phyloP scores from a whole-genome alignment of 495 filamentous ascomycete genomes.

The Parachaetomium inaequale region DNA sequence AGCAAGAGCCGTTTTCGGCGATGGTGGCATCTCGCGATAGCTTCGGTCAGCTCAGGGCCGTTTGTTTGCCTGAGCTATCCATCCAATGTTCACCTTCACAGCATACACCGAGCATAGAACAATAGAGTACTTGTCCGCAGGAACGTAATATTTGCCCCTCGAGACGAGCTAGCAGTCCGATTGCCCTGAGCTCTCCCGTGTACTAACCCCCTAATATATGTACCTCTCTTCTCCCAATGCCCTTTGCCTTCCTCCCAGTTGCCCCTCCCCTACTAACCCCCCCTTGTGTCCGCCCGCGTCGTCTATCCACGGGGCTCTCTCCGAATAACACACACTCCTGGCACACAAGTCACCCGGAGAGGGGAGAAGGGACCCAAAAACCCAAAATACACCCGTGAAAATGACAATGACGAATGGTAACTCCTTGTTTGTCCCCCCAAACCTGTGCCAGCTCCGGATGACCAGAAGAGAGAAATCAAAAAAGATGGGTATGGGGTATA shows the following conservation, averaged over 20 bases:
- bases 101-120: neutral
- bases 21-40: neutral
- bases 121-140: neutral
- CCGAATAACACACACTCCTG: neutral
- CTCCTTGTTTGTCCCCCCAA: neutral
- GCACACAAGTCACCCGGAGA: neutral
- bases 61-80: neutral
- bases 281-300: neutral
- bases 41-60: neutral
- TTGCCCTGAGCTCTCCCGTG: neutral
- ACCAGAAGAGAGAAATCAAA: neutral
- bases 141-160: neutral
- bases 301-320: neutral
- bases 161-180: neutral
- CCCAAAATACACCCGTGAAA: neutral
- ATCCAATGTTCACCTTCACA: neutral
- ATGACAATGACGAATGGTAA: neutral
- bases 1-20: too few relatives aligned
- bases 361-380: neutral
- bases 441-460: neutral
- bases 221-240: neutral
- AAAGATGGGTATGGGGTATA: slow-evolving; percentile 15
- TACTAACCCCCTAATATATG: neutral
- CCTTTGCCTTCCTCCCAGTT: neutral
- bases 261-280: neutral